Conservation (phyloP, 106 monocot genomes). For the Dendrobium officinale region DNA sequence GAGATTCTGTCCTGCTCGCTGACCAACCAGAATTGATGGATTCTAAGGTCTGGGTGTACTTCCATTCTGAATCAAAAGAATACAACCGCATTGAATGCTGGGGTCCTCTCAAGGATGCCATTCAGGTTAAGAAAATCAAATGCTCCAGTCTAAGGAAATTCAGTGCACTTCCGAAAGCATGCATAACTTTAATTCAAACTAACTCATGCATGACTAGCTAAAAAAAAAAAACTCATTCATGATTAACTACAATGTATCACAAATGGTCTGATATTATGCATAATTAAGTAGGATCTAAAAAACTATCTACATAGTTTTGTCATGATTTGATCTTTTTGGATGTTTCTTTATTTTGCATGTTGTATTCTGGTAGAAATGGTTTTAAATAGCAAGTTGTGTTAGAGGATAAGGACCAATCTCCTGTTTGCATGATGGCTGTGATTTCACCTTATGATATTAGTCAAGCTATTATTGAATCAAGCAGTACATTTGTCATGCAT, state of each 20-base stretch:
- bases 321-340: background rate
- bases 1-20: constrained; percentile 57
- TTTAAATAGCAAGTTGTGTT: background rate
- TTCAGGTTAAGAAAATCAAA: constrained; percentile 32
- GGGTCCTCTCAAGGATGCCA: constrained; percentile 85
- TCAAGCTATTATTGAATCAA: background rate
- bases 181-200: background rate
- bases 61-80: constrained; percentile 72
- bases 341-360: background rate
- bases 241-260: background rate
- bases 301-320: background rate
- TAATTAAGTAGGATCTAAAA: background rate
- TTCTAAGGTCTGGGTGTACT: constrained; percentile 72
- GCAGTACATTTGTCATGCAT: background rate
- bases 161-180: background rate
- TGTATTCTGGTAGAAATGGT: background rate
- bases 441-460: background rate
- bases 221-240: background rate
- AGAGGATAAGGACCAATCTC: no score
- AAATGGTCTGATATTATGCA: no score
- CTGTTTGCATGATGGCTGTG: background rate
- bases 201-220: background rate
- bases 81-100: constrained; percentile 85
- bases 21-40: constrained; percentile 74
- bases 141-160: background rate